Evolutionary conservation across 768 basidiomycete species (phyloP).

Genomic region (Arthromyces matolae): DNA sequence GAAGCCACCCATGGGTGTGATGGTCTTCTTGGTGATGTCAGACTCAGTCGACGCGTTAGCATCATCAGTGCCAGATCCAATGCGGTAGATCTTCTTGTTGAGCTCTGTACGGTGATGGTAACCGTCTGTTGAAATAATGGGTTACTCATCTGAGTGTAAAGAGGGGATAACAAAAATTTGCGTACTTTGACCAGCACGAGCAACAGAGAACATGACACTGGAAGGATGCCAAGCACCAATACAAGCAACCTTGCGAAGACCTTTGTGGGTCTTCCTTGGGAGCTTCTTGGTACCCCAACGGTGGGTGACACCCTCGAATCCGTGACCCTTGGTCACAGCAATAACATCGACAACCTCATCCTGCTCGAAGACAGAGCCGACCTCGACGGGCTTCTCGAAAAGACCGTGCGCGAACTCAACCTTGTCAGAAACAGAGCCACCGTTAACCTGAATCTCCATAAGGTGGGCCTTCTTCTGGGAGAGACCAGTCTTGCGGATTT

Average conservation of each 20-base stretch:
- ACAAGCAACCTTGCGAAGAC: slow-evolving; percentile 99
- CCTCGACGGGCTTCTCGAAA: slow-evolving; percentile 95
- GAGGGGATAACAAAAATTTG: slow-evolving; percentile 14
- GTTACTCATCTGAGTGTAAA: not conserved
- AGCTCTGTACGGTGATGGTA: slow-evolving; percentile 97
- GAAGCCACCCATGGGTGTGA: slow-evolving; percentile 99
- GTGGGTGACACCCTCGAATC: slow-evolving; percentile 99
- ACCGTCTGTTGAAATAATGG: slow-evolving; percentile 53
- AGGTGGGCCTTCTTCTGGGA: slow-evolving; percentile 99
- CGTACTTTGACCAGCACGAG: slow-evolving; percentile 98
- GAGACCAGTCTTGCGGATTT: slow-evolving; percentile 96
- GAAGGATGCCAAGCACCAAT: slow-evolving; percentile 98
- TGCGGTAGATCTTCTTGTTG: slow-evolving; percentile 99
- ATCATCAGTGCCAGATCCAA: slow-evolving; percentile 75
- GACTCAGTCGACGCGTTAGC: slow-evolving; percentile 90
- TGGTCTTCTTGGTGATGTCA: slow-evolving; percentile 89
- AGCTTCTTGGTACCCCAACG: slow-evolving; percentile 99
- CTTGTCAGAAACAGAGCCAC: slow-evolving; percentile 94
- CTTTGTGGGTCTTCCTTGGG: slow-evolving; percentile 98
- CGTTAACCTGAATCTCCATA: slow-evolving; percentile 99
- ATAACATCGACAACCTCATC: slow-evolving; percentile 96
- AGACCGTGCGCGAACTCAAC: slow-evolving; percentile 90
- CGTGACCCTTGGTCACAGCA: slow-evolving; percentile 98
- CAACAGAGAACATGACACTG: slow-evolving; percentile 99
- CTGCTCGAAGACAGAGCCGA: slow-evolving; percentile 87